Evolutionary conservation across 1,284 basidiomycete species (phyloP).

Genomic region (Cryptococcus sp.): DNA sequence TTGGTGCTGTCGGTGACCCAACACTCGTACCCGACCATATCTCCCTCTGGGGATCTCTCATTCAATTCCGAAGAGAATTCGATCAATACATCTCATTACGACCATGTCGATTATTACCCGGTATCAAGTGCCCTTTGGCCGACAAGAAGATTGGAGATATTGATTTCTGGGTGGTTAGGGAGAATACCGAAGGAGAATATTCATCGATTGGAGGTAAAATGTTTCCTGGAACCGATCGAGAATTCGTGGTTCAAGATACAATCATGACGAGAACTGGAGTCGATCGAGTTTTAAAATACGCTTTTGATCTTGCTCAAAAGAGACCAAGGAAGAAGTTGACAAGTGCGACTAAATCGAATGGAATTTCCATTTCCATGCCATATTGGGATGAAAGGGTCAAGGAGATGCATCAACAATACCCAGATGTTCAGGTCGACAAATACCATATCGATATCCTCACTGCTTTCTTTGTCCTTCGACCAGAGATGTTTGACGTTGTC

Average conservation of each 20-base stretch:
- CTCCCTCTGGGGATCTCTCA: constrained; percentile 55
- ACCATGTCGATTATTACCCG: constrained; percentile 54
- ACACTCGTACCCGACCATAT: constrained; percentile 55
- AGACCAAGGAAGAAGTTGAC: constrained; percentile 55
- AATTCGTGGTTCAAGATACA: constrained; percentile 46
- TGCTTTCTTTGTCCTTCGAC: constrained; percentile 54
- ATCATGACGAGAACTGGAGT: constrained; percentile 54
- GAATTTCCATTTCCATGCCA: constrained; percentile 26
- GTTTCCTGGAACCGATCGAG: constrained; percentile 15
- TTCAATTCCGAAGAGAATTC: constrained; percentile 54
- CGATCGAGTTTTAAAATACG: constrained; percentile 55
- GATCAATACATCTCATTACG: constrained; percentile 58
- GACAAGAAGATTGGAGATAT: constrained; percentile 43
- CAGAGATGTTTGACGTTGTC: constrained; percentile 56
- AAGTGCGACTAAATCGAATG: constrained; percentile 55
- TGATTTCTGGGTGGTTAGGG: constrained; percentile 55
- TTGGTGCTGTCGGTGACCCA: constrained; percentile 50
- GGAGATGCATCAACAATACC: constrained; percentile 53
- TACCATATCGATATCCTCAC: constrained; percentile 55
- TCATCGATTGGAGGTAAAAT: constrained; percentile 53
- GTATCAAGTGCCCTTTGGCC: constrained; percentile 51
- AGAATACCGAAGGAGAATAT: constrained; percentile 59
- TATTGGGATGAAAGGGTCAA: constrained; percentile 45
- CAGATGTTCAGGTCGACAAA: constrained; percentile 55
- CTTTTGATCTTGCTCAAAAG: constrained; percentile 54